These are phyloP conservation scores for Wickerhamiella bombiphila DNA, from an alignment of 805 yeast species.

Conservation along the genomic window DNA sequence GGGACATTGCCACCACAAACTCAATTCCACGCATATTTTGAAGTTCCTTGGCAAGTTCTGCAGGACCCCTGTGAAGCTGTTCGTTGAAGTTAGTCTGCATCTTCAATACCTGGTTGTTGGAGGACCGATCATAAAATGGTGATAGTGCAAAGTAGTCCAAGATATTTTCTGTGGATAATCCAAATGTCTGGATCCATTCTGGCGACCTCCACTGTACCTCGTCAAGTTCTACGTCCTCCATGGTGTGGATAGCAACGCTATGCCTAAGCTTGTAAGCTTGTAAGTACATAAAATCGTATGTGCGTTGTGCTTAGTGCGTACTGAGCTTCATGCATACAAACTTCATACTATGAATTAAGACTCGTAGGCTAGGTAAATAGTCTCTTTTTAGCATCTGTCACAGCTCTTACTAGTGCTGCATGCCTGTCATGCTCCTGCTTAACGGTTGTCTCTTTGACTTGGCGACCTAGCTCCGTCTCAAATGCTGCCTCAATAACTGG, in stretches of 20 bases:
- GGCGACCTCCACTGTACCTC: constrained; percentile 96
- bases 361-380: too few species aligned
- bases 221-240: constrained; percentile 34
- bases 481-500: constrained; percentile 28
- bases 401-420: background rate
- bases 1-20: constrained; percentile 54
- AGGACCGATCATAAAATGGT: constrained; percentile 87
- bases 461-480: constrained; percentile 13
- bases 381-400: background rate
- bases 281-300: too few species aligned
- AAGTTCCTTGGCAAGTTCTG: constrained; percentile 40
- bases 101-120: constrained; percentile 84
- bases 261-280: too few species aligned
- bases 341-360: too few species aligned
- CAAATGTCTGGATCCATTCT: constrained; percentile 88
- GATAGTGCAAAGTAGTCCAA: constrained; percentile 86
- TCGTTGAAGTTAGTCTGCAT: constrained; percentile 87
- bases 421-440: constrained; percentile 50
- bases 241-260: constrained; percentile 2
- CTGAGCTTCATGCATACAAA: too few species aligned
- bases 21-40: constrained; percentile 74
- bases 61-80: constrained; percentile 25
- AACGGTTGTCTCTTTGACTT: constrained; percentile 43
- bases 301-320: too few species aligned
- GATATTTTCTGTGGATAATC: constrained; percentile 71